Conservation (phyloP, 2,329 filamentous ascomycete species). For the Tolypocladium endophyticum region DNA sequence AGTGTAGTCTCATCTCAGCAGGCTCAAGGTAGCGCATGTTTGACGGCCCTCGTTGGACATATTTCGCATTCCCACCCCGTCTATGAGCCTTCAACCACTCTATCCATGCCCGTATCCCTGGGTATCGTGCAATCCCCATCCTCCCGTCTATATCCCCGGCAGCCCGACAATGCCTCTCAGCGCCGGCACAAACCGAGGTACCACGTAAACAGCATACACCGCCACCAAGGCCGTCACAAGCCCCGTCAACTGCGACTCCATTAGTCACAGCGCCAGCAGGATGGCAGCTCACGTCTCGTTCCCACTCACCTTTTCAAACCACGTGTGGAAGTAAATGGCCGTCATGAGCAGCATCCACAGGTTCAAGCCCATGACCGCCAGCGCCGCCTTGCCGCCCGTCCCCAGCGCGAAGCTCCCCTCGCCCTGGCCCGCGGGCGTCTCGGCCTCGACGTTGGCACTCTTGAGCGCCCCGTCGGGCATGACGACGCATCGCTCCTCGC, state of each 20-base stretch:
- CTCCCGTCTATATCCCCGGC: slow-evolving; percentile 32
- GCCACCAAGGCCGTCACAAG: slow-evolving; percentile 35
- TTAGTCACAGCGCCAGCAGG: slow-evolving; percentile 8
- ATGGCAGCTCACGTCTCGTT: not conserved
- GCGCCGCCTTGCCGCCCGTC: slow-evolving; percentile 44
- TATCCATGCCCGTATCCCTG: not conserved
- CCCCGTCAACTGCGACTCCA: slow-evolving; percentile 36
- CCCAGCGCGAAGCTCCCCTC: slow-evolving; percentile 23
- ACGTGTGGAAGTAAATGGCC: slow-evolving; percentile 95
- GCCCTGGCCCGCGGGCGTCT: slow-evolving; percentile 12
- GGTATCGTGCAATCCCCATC: not conserved
- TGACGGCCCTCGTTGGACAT: not conserved
- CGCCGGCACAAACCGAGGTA: slow-evolving; percentile 39
- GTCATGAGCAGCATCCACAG: slow-evolving; percentile 99
- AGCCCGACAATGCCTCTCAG: slow-evolving; percentile 35
- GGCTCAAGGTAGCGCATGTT: not conserved
- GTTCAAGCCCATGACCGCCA: slow-evolving; percentile 57
- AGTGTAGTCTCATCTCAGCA: too few species aligned
- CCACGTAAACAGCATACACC: slow-evolving; percentile 39
- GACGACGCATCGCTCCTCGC: slow-evolving; percentile 56
- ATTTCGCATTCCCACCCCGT: not conserved
- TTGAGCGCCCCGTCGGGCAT: slow-evolving; percentile 58
- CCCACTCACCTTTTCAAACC: slow-evolving; percentile 80
- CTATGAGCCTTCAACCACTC: not conserved
- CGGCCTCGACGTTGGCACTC: slow-evolving; percentile 40